Evolutionary conservation across 2,329 filamentous ascomycete species (phyloP).

Genomic region (Cryphonectria naterciae): DNA sequence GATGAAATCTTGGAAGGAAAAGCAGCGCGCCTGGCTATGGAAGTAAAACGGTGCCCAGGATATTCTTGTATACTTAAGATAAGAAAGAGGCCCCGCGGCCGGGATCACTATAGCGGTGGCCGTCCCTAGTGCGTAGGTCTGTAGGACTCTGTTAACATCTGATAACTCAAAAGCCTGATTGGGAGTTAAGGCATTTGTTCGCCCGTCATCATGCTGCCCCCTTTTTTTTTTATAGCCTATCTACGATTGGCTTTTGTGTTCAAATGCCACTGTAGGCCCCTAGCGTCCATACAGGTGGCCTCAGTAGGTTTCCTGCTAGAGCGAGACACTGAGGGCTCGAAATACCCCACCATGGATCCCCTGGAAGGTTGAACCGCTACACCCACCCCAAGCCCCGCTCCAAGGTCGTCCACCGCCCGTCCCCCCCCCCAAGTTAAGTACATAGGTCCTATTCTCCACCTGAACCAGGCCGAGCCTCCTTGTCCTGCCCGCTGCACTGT

Average conservation of each 20-base stretch:
- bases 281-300: background rate
- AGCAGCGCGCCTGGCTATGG: background rate
- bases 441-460: conserved; percentile 18
- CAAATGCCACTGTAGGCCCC: background rate
- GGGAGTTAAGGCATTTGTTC: background rate
- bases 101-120: background rate
- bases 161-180: background rate
- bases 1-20: background rate
- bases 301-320: background rate
- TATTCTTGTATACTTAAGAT: background rate
- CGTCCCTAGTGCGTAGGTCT: background rate
- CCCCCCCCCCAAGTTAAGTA: too few species aligned
- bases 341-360: conserved; percentile 8
- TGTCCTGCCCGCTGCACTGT: conserved; percentile 20
- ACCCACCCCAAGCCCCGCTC: conserved; percentile 9
- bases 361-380: background rate
- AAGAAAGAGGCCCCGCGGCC: background rate
- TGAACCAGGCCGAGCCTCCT: conserved; percentile 14
- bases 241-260: conserved; percentile 2
- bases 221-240: conserved; percentile 17
- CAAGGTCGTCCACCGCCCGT: conserved; percentile 4
- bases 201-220: conserved; percentile 16
- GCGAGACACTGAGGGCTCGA: background rate
- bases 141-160: background rate
- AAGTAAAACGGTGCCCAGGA: background rate